phyloP scores from a whole-genome alignment of 352 stramenopile species.

The Pythium angustatum region DNA sequence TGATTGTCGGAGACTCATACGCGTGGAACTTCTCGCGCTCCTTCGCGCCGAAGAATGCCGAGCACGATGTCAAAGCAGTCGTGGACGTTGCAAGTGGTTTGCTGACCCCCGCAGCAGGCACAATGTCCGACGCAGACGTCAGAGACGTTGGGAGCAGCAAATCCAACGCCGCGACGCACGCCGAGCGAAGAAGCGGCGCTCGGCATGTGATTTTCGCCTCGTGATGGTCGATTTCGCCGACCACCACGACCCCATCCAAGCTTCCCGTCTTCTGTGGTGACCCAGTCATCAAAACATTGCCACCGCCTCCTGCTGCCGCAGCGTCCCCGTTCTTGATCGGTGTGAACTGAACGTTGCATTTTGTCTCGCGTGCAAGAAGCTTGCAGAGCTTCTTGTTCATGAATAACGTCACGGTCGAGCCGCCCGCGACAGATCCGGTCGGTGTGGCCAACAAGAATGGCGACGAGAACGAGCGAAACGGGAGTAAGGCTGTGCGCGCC shows the following conservation, averaged over 20 bases:
- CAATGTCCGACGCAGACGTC: neutral
- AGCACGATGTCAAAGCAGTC: conserved; percentile 5
- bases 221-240: conserved; percentile 56
- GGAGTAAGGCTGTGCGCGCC: conserved; percentile 55
- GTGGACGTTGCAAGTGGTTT: neutral
- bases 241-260: conserved; percentile 36
- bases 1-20: conserved; percentile 72
- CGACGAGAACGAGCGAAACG: conserved; percentile 56
- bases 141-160: conserved; percentile 39
- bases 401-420: conserved; percentile 59
- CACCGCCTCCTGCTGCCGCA: neutral
- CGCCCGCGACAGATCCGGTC: conserved; percentile 59
- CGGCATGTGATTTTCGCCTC: conserved; percentile 49
- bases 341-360: conserved; percentile 64
- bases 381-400: conserved; percentile 52
- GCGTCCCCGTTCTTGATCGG: conserved; percentile 27
- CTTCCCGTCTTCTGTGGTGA: conserved; percentile 5
- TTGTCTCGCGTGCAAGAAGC: conserved; percentile 47
- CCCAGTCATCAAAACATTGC: neutral
- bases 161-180: conserved; percentile 45
- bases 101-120: neutral
- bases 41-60: conserved; percentile 39
- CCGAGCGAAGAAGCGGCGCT: conserved; percentile 51
- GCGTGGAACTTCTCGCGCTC: conserved; percentile 65
- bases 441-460: conserved; percentile 67